Evolutionary conservation across 163 green algal genomes (phyloP), one percentile per base, ranked within the genome.

Genomic region (Chloromonas sp.): DNA sequence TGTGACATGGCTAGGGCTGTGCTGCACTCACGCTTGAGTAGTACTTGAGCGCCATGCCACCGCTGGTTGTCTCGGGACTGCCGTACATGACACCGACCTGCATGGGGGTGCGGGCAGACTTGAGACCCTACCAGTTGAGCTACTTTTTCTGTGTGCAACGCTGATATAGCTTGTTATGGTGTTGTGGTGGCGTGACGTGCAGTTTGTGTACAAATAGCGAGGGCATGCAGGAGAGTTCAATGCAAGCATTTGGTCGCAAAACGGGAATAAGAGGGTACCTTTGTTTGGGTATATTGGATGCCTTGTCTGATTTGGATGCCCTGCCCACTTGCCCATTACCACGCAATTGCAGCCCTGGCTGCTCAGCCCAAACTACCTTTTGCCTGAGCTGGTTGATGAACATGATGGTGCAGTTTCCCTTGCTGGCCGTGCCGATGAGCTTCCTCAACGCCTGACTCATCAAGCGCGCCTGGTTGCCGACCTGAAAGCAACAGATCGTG

Each of bases 371-470:
- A 36, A 36, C 36, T 85, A 94, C 92, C 92, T 98, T 97, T 62
- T 92, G 88, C 3, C 96, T 86, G 1, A 99, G 88, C 91, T 99
- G 96, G 88, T 99, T 99, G 81, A 99, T 88, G 91, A 99, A 98
- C 60, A 99, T 92, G 76, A 99, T 86, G 60, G 94, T 98, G 90
- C 91, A 96, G 60, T 92, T 89, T 87, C 88, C 89, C 78, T 95
- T 94, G 81, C 88, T 92, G 1, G 94, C 94, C 84, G 96, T 98
- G 66, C 87, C 89, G 13, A 93, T 89, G 58, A 99, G 89, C 89
- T 98, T 99, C n/a, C 96, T 91, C 84, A 99, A 88, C 14, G 93
- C 95, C 70, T 95, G 88, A 83, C 91, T 97, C 96, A 99, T 98
- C 81, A 99, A 87, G 0, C 97, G 91, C 1, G 97, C 97, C 85